Base-by-base conservation (phyloP, 305 asterid species). In the Fraxinus baroniana region DNA sequence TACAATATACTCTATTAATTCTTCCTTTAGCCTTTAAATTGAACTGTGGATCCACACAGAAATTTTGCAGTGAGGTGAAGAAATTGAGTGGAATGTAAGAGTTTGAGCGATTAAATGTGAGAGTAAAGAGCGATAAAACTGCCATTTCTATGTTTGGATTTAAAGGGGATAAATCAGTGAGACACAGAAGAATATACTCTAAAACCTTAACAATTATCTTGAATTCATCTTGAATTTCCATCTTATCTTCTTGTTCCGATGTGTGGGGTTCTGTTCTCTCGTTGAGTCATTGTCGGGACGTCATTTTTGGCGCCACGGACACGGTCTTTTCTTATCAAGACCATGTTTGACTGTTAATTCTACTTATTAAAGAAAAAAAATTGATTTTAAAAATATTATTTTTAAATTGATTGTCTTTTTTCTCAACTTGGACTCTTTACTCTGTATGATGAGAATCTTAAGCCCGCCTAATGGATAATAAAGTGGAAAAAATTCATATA, bases 41-140 rank as follows among this genome's bases (percentile, higher is more conserved):
- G 12, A 82, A 62, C 4, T 74, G 26, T 5, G 79, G 17, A 78
- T 78, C 82, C 7, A 68, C 80, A 44, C 78, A 17, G 12, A 78
- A 55, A 20, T 46, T 77, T 60, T 55, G 81, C 68, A 35, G 74
- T n/a, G 28, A n/a, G 76, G 85, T 20, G 76, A 80, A 77, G 77
- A 83, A 84, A 30, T 77, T 81, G 83, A 81, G 78, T n/a, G 86
- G 84, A 68, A 85, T 78, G 33, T 78, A 82, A 74, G 89, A 52
- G 87, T 68, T 85, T 37, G 88, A 82, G 79, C 68, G 83, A 39
- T 71, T 64, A 70, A 80, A 80, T 2, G 87, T 22, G 72, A 79
- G 12, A 79, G 86, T 70, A 84, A 79, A 82, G 77, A 84, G 83
- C 9, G 88, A 84, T 18, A 81, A 79, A 80, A 79, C 84, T 72